A percentile compares a stretch with the other conserved stretches of the same genome.
These are phyloP conservation scores for Heterobasidion annosum DNA, from an alignment of 1,284 basidiomycete species.

Conservation along the genomic window DNA sequence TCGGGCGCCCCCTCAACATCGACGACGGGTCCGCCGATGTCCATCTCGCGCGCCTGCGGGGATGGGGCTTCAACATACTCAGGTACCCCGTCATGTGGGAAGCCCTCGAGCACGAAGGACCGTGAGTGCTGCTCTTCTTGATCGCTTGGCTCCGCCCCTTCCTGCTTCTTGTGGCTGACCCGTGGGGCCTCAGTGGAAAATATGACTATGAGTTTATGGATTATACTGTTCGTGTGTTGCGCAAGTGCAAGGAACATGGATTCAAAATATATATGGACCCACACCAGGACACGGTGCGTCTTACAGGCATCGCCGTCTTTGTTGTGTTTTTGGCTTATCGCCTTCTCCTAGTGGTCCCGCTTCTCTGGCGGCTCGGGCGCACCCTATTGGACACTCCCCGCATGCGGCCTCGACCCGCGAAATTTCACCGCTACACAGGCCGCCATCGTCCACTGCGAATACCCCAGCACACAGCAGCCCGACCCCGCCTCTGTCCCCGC, in stretches of 20 bases:
- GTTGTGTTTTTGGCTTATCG: background rate
- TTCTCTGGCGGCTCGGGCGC: conserved; percentile 96
- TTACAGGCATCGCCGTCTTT: background rate
- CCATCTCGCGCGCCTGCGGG: conserved; percentile 79
- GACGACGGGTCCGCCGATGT: conserved; percentile 81
- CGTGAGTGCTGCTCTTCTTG: conserved; percentile 49
- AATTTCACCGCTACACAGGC: conserved; percentile 81
- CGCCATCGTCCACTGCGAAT: conserved; percentile 87
- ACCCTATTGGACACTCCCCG: conserved; percentile 89
- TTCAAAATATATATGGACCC: conserved; percentile 95
- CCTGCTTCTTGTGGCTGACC: background rate
- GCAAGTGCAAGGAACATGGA: conserved; percentile 91
- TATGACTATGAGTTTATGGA: conserved; percentile 93
- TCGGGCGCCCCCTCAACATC: conserved; percentile 72
- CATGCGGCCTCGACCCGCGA: conserved; percentile 86
- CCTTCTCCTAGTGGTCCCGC: conserved; percentile 76
- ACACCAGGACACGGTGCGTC: conserved; percentile 89
- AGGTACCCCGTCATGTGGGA: conserved; percentile 95
- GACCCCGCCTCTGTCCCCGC: conserved; percentile 73
- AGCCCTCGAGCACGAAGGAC: conserved; percentile 86
- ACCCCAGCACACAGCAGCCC: conserved; percentile 52
- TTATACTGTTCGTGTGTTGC: conserved; percentile 80
- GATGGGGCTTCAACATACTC: conserved; percentile 95
- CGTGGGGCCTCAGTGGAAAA: conserved; percentile 51
- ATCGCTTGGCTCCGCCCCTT: background rate